These are phyloP conservation scores for Fusarium liriodendri DNA, from an alignment of 2,329 filamentous ascomycete species.

Conservation along the genomic window DNA sequence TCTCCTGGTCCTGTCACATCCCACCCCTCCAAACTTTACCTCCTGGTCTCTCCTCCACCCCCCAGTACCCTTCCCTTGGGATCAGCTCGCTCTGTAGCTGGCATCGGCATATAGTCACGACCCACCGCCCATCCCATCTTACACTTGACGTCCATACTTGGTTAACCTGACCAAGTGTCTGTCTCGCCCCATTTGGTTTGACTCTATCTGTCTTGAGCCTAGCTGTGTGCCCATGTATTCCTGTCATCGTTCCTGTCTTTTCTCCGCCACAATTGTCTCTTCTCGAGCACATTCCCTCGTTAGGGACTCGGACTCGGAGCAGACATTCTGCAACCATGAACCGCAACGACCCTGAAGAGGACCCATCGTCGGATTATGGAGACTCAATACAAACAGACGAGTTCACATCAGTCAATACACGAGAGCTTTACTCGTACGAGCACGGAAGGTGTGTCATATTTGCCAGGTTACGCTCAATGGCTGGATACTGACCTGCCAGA, in stretches of 20 bases:
- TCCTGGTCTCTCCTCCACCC: slow-evolving; percentile 13
- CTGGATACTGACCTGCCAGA: slow-evolving; percentile 41
- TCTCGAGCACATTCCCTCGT: slow-evolving; percentile 13
- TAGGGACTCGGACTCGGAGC: slow-evolving; percentile 6
- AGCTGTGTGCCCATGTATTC: slow-evolving; percentile 35
- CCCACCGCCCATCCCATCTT: slow-evolving; percentile 22
- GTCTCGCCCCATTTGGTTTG: slow-evolving; percentile 6
- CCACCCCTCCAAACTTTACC: slow-evolving; percentile 13
- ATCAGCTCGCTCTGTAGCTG: slow-evolving; percentile 25
- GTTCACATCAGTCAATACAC: slow-evolving; percentile 54
- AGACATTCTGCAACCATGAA: slow-evolving; percentile 36
- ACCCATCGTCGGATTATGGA: slow-evolving; percentile 54
- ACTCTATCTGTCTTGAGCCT: slow-evolving; percentile 9
- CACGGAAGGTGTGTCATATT: slow-evolving; percentile 49
- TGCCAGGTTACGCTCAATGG: not conserved
- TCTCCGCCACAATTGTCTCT: slow-evolving; percentile 19
- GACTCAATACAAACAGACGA: slow-evolving; percentile 52
- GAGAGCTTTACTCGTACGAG: slow-evolving; percentile 49
- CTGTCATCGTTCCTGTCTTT: slow-evolving; percentile 4
- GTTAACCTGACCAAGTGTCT: slow-evolving; percentile 2
- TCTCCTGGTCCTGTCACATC: slow-evolving; percentile 17
- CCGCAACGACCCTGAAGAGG: slow-evolving; percentile 41
- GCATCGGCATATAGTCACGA: slow-evolving; percentile 35
- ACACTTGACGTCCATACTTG: not conserved
- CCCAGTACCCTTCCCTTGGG: slow-evolving; percentile 35